Percentiles rank a stretch among this genome's conserved stretches.
These are phyloP conservation scores for Triticum urartu DNA, from an alignment of 176 grass and related monocot species.

Conservation along the genomic window DNA sequence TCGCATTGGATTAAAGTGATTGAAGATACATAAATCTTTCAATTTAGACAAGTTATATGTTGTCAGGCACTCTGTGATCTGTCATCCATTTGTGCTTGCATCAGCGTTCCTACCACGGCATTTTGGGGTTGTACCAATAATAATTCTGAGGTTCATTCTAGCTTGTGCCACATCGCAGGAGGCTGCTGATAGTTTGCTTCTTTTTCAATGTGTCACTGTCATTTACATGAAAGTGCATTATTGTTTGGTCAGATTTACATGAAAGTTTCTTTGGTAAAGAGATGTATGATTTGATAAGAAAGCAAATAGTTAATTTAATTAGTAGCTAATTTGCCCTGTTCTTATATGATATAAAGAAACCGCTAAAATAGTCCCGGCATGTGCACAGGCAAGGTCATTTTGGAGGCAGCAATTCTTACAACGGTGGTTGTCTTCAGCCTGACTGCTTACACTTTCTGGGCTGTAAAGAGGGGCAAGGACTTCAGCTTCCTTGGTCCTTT, in stretches of 20 bases:
- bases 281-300: background rate
- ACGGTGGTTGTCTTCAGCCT: too few relatives aligned
- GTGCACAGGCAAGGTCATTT: too few relatives aligned
- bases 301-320: background rate
- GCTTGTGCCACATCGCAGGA: background rate
- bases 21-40: background rate
- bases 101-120: background rate
- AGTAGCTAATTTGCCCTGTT: background rate
- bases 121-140: background rate
- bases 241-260: background rate
- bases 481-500: too few relatives aligned
- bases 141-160: background rate
- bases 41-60: background rate
- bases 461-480: too few relatives aligned
- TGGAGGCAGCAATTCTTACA: too few relatives aligned
- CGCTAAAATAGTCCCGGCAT: background rate
- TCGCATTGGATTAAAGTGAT: background rate
- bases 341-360: background rate
- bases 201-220: background rate
- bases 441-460: too few relatives aligned
- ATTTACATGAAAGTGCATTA: background rate
- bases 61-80: conserved; percentile 6
- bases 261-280: background rate
- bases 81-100: background rate
- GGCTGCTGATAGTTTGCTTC: background rate